These are phyloP conservation scores for Rhododendron henanense DNA, from an alignment of 148 eudicot species.

Conservation along the genomic window DNA sequence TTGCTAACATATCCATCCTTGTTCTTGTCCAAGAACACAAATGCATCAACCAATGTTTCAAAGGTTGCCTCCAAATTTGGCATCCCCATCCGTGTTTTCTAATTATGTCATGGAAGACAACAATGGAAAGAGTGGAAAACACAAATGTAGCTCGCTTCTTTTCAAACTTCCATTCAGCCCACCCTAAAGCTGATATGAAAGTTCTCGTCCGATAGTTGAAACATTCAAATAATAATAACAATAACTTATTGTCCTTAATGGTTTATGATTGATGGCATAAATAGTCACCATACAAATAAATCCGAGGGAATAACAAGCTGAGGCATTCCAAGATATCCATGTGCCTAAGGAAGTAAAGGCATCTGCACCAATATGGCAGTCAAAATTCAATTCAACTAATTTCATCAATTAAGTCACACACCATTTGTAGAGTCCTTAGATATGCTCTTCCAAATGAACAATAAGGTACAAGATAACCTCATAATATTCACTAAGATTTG, in stretches of 20 bases:
- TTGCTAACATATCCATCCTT: conserved; percentile 91
- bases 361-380: not conserved
- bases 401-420: not conserved
- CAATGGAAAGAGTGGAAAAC: not conserved
- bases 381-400: not conserved
- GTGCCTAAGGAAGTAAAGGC: not conserved
- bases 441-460: not conserved
- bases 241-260: not conserved
- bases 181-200: not conserved
- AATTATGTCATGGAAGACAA: conserved; percentile 26
- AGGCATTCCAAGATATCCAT: not conserved
- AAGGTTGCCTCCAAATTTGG: conserved; percentile 73
- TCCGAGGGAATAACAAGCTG: not conserved
- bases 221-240: not conserved
- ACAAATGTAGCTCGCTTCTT: not conserved
- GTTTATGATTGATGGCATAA: not conserved
- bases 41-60: conserved; percentile 83
- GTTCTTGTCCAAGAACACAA: conserved; percentile 89
- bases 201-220: not conserved
- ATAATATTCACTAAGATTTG: not conserved
- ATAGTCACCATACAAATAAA: not conserved
- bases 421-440: not conserved
- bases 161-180: not conserved
- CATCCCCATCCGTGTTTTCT: conserved; percentile 76
- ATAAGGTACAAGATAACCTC: not conserved